Evolutionary conservation across 768 basidiomycete genomes (phyloP).

Genomic region (Paxillus ammoniavirescens): DNA sequence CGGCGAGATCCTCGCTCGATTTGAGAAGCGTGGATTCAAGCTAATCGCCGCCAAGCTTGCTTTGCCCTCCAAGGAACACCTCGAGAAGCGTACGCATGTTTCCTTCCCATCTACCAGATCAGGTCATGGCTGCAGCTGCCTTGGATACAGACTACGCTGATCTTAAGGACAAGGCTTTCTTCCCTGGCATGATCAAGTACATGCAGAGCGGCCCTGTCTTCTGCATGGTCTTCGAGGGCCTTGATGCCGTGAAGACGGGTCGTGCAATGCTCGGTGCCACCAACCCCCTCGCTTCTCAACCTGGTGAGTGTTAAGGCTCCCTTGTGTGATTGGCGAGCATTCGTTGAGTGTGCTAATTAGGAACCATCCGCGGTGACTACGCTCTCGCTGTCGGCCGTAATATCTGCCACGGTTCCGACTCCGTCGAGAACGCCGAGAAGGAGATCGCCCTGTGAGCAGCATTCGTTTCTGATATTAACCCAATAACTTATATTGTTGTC

Average conservation of each 20-base stretch:
- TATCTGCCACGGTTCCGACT: conserved; percentile 90
- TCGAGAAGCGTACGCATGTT: conserved; percentile 73
- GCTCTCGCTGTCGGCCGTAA: conserved; percentile 93
- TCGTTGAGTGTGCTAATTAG: conserved; percentile 37
- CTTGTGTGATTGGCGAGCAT: not conserved
- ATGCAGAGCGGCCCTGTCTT: conserved; percentile 96
- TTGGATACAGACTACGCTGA: conserved; percentile 82
- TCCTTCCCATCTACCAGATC: not conserved
- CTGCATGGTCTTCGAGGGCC: conserved; percentile 94
- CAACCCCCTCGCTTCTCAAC: conserved; percentile 88
- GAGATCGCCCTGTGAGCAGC: conserved; percentile 84
- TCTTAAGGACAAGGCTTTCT: conserved; percentile 92
- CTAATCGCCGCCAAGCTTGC: conserved; percentile 92
- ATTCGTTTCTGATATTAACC: not conserved
- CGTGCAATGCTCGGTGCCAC: conserved; percentile 95
- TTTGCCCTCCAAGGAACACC: conserved; percentile 75
- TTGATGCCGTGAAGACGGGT: conserved; percentile 92
- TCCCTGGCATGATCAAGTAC: conserved; percentile 94
- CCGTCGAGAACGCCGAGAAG: conserved; percentile 87
- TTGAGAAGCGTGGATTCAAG: conserved; percentile 99
- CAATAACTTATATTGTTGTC: conserved; percentile 6
- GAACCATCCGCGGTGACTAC: conserved; percentile 95
- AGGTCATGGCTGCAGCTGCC: not conserved
- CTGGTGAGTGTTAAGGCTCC: conserved; percentile 52
- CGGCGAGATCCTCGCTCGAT: conserved; percentile 93